A percentile compares a stretch with the other conserved stretches of the same genome.
These are phyloP conservation scores for Narthecium ossifragum DNA, from an alignment of 106 monocot genomes.

Conservation along the genomic window DNA sequence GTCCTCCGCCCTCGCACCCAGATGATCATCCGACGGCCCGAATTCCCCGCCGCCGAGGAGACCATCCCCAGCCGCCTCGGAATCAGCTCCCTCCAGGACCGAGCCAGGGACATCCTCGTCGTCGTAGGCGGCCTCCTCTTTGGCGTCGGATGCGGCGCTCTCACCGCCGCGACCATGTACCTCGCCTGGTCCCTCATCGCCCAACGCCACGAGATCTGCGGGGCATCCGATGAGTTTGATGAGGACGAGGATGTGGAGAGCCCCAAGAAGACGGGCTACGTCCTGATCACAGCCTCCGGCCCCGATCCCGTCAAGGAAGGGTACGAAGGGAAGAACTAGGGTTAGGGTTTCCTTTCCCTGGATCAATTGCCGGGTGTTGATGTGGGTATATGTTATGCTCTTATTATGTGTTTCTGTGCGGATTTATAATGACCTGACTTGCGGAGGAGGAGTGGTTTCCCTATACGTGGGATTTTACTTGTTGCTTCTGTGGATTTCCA, in stretches of 20 bases:
- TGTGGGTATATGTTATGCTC: too few species aligned
- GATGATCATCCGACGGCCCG: conserved; percentile 7
- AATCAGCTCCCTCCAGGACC: conserved; percentile 45
- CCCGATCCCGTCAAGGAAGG: conserved; percentile 29
- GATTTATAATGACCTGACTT: too few species aligned
- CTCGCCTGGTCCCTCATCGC: conserved; percentile 46
- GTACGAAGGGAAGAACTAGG: conserved; percentile 36
- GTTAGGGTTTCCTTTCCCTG: too few species aligned
- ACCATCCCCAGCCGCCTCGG: conserved; percentile 1
- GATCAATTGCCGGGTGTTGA: too few species aligned
- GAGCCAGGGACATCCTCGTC: conserved; percentile 63
- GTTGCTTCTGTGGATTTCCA: too few species aligned
- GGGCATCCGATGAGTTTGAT: conserved; percentile 1
- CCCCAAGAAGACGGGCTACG: conserved; percentile 60
- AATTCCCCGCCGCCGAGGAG: neutral
- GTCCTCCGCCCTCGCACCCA: conserved; percentile 20
- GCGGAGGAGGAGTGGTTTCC: too few species aligned
- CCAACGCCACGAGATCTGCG: conserved; percentile 18
- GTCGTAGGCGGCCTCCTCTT: conserved; percentile 66
- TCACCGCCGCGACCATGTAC: conserved; percentile 65
- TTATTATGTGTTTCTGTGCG: too few species aligned
- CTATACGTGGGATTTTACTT: too few species aligned
- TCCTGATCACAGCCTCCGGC: conserved; percentile 29
- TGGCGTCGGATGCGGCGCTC: conserved; percentile 70
- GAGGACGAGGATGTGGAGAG: conserved; percentile 18